Evolutionary conservation across 441 rosid genomes (phyloP), one percentile per base, ranked within the genome.

Genomic region (Pelargonium cotyledonis): DNA sequence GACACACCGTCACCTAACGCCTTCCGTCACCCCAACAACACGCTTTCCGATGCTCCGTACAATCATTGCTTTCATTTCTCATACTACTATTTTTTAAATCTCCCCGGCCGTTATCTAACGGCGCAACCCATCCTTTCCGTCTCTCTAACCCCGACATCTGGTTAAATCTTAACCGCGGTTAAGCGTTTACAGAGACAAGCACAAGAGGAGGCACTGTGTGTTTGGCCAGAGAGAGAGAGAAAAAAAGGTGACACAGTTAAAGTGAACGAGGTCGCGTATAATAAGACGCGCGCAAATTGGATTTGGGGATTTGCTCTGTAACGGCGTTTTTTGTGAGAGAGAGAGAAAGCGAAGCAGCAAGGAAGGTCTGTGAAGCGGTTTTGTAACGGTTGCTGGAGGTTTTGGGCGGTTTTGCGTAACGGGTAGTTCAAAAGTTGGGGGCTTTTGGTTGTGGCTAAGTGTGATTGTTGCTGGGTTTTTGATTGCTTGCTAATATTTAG

Each of bases 211-310:
- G 41, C 14, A 43, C 65, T 64, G 68, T 0, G 26, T 23, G 26
- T 23, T 31, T 31, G 35, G 35, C 35, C 35, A 55, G 60, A 69
- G 21, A 67, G 69, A 70, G 69, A 75, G 65, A 68, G 72, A 65
- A 4, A 31, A 31, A 31, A 31, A 31, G 35, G 35, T 31, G 78
- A 44, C 43, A 21, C 72, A 68, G 85, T 57, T 68, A 47, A 72
- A 68, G 72, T 65, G 63, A 35, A 40, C 67, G 44, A 72, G 66
- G 77, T 64, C 63, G 79, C 84, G 76, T 83, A 81, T 31, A 74
- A 79, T 75, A 79, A 80, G 85, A 80, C 72, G 81, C 83, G 80
- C 80, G 78, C 85, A 63, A 79, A 76, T 69, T 70, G 16, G 78
- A 67, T 78, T 70, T 58, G 49, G 44, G 77, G 43, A 69, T 74